A percentile compares a stretch with the other conserved stretches of the same genome.
These are phyloP conservation scores for Eimeria zaria DNA, from an alignment of 169 alveolate genomes.

Conservation along the genomic window DNA sequence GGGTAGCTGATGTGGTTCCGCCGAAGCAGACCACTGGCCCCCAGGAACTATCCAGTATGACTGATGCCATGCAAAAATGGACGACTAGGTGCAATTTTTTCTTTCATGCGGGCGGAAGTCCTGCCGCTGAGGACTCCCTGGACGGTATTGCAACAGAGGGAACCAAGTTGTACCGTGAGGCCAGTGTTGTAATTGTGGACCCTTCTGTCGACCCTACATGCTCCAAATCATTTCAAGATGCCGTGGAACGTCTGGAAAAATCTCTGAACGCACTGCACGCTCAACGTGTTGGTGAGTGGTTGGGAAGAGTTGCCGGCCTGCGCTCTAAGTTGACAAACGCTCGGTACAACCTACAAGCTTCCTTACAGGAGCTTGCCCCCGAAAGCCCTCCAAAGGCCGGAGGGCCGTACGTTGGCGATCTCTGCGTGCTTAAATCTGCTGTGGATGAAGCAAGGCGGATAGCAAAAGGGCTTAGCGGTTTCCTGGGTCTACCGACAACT, in stretches of 20 bases:
- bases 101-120: not conserved
- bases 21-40: not conserved
- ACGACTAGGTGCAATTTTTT: not conserved
- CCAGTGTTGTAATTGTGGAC: not conserved
- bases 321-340: not conserved
- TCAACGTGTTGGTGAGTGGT: not conserved
- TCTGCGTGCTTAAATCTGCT: not conserved
- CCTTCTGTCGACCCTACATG: not conserved
- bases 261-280: not conserved
- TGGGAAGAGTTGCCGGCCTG: not conserved
- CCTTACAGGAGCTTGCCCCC: not conserved
- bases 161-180: not conserved
- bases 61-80: not conserved
- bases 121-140: not conserved
- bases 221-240: not conserved
- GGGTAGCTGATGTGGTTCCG: not conserved
- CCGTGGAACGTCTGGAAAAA: not conserved
- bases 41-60: not conserved
- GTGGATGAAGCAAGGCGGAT: not conserved
- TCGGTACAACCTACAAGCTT: not conserved
- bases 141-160: not conserved
- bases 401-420: not conserved
- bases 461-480: not conserved
- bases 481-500: not conserved
- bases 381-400: not conserved